Base-by-base conservation (phyloP, 768 basidiomycete genomes). In the Ephemerocybe angulata region DNA sequence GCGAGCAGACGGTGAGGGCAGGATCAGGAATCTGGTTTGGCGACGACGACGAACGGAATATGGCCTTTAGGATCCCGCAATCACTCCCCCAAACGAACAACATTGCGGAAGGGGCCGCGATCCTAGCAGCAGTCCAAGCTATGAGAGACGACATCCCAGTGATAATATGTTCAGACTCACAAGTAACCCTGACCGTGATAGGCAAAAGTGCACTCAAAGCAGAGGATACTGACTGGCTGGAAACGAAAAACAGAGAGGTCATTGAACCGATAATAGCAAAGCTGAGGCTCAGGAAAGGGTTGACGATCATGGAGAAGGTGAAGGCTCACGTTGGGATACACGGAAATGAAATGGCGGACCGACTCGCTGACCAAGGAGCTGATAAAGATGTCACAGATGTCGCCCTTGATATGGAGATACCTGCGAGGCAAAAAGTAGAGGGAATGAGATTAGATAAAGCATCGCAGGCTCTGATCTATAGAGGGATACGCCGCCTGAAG, bases 21-120 rank as follows among this genome's bases (percentile, higher is more conserved):
- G 63, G 67, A 1, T 54, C 58, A 1, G 65, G 68, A 3, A 25
- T 66, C 10, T 68, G 53, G 57, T 58, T 52, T 19, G 51, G n/a
- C n/a, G 25, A 40, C 0, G 27, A 60, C 10, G 40, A 62, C 42
- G 31, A 50, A 0, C 1, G 33, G n/a, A 67, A 66, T 47, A 21
- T 10, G 24, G 43, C 55, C 0, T 15, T 62, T 3, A 27, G 56
- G n/a, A 35, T 69, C 0, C 63, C 64, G 0, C 13, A 17, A 1
- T 19, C 35, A 12, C 48, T 50, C 3, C 48, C 29, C n/a, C 48
- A 50, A 24, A 13, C 64, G 0, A 67, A 67, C 42, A 55, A 67
- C 24, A n/a, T 53, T 0, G 65, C 58, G 0, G 64, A 69, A 57
- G 30, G n/a, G 10, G 15, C 35, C 0, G 67, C 68, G 0, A 47